Evolutionary conservation across 805 yeast genomes (phyloP), one percentile per base, ranked within the genome.

Genomic region (Saccharomycopsis fodiens): DNA sequence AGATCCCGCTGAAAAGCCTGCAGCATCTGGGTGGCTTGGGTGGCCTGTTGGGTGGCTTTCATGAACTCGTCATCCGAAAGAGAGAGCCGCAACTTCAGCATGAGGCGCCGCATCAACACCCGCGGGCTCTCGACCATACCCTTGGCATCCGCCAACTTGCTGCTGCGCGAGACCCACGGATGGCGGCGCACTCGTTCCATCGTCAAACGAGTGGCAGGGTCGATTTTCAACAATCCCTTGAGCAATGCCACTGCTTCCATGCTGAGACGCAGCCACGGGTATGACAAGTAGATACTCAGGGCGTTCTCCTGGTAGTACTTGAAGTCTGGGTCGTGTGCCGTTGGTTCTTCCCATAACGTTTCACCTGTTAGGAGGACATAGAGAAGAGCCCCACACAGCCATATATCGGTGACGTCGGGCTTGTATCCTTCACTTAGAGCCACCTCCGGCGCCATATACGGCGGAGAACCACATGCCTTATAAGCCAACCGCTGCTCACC

Each of bases 371-470:
- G 54, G 17, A 82, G 57, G 1, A 79, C 87, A 59, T 74, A 80
- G 10, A 81, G 48, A 2, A 82, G 74, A 3, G 79, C 66, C 1
- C 85, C 87, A 54, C 82, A 72, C 0, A 86, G 78, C 89, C 88
- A 82, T 15, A 80, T 60, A 59, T 82, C 88, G 1, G 79, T 67
- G 2, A 58, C 52, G 43, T 74, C 76, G 1, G 86, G 78, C 39
- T 73, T 77, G 54, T 83, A 83, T 3, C 71, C 70, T 2, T 64
- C 60, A 2, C 63, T 63, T 16, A 55, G 53, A 17, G 72, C 61
- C 16, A 83, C 72, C 55, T 83, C 93, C 1, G 93, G 93, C 1
- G 93, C 91, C 67, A 81, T 73, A 57, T 83, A 83, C 4, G 88
- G 89, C 1, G 85, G 83, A 1, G 85, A 78, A 0, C 91, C 84